Percentiles rank a stretch among this genome's conserved stretches.
These are phyloP conservation scores for Neurospora tetraspora DNA, from an alignment of 495 filamentous ascomycete genomes.

Conservation along the genomic window DNA sequence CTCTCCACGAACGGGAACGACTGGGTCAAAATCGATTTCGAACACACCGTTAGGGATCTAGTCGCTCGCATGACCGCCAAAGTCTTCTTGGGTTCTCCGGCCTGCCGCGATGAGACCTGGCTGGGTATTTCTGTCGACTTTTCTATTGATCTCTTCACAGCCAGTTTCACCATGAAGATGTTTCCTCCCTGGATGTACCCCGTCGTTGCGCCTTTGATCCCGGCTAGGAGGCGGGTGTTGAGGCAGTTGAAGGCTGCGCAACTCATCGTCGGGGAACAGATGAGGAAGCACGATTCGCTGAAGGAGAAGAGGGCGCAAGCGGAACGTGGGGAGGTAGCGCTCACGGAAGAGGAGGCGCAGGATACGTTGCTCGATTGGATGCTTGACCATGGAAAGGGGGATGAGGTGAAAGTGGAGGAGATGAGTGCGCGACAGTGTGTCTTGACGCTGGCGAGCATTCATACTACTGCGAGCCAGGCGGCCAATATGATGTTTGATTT, in stretches of 20 bases:
- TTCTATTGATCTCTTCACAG: neutral
- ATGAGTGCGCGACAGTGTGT: neutral
- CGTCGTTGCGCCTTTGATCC: neutral
- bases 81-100: neutral
- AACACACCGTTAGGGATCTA: neutral
- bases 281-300: neutral
- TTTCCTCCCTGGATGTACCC: neutral
- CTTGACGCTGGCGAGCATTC: neutral
- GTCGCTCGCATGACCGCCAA: neutral
- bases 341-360: neutral
- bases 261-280: neutral
- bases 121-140: neutral
- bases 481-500: neutral
- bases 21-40: neutral
- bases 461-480: neutral
- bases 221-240: neutral
- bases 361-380: neutral
- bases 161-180: neutral
- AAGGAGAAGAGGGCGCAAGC: neutral
- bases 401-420: neutral
- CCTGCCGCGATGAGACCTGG: neutral
- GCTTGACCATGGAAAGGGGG: neutral
- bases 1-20: neutral
- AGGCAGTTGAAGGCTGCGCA: neutral
- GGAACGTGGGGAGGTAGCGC: neutral